Base-by-base conservation (phyloP, 257 asterid species). In the Nicotiana sylvestris region DNA sequence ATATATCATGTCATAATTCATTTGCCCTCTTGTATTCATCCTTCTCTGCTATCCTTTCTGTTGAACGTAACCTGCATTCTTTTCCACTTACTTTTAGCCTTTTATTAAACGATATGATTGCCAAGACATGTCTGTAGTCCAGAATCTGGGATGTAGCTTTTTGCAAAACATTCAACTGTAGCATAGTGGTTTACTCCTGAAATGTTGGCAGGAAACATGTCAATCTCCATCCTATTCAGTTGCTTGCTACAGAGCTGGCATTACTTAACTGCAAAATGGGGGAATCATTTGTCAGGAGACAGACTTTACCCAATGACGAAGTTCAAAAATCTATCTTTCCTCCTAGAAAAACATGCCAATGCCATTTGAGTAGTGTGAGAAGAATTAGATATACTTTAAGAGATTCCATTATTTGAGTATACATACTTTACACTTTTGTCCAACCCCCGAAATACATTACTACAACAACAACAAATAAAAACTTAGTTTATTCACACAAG, bases 151-250 rank as follows among this genome's bases (percentile, higher is more conserved):
- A 37, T 11, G 77, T 68, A 21, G 56, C 77, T 69, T 39, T 37
- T 69, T 21, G 56, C 77, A 69, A n/a, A 9, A n/a, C 77, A 69
- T 37, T 69, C 77, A 29, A n/a, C 56, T 37, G 77, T n/a, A 69
- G 77, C 18, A 0, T 69, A 35, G 18, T 68, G 32, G 18, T 68
- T 39, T 12, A 37, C 77, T 69, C 77, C 30, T 69, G 49, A 27
- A 37, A 69, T 69, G 4, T 69, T 69, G 77, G 77, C 56, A 37
- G 56, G 77, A 18, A 37, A 37, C 17, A 37, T 68, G 51, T 68
- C 55, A 27, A 68, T 68, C 55, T 18, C 77, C 77, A 37, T 35
- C 32, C 56, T 68, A 37, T 68, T 37, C 43, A 29, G 77, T n/a
- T 69, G 56, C 56, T 69, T 69, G 77, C 77, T 9, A 39, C 30